These are phyloP conservation scores for Auxenochlorella pyrenoidosa DNA, from an alignment of 139 green algal species.

Conservation along the genomic window DNA sequence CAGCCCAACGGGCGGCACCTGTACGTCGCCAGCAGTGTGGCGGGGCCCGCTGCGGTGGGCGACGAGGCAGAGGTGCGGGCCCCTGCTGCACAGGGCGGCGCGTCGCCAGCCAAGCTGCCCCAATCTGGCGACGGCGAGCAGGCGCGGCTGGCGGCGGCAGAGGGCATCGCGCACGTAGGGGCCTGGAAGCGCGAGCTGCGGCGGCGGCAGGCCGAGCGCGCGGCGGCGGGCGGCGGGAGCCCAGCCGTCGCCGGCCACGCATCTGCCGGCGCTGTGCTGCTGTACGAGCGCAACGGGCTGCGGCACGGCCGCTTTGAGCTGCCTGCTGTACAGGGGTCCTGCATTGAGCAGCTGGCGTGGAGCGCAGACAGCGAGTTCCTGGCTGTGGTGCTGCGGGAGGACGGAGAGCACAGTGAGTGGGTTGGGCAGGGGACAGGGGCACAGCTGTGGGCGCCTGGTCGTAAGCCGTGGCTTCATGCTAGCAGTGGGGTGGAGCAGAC, in stretches of 20 bases:
- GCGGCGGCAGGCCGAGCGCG: constrained; percentile 13
- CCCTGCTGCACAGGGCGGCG: neutral
- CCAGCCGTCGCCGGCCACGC: no score
- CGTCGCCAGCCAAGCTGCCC: neutral
- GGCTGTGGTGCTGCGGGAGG: constrained; percentile 63
- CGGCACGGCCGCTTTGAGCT: constrained; percentile 85
- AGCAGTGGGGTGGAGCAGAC: no score
- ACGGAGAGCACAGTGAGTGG: constrained; percentile 5
- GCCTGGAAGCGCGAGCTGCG: constrained; percentile 48
- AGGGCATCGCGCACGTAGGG: constrained; percentile 30
- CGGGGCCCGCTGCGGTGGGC: neutral
- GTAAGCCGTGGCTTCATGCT: no score
- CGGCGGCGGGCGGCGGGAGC: neutral
- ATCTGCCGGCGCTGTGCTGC: constrained; percentile 55
- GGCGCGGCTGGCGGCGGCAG: neutral
- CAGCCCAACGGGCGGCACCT: constrained; percentile 91
- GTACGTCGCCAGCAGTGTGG: constrained; percentile 53
- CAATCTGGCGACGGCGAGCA: neutral
- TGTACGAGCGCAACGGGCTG: constrained; percentile 95
- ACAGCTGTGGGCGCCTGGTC: neutral
- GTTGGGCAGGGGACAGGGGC: no score
- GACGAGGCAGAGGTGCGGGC: neutral
- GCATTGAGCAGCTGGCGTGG: constrained; percentile 69
- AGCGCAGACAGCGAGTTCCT: constrained; percentile 87
- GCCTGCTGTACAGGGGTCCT: constrained; percentile 7